Conservation (phyloP, 495 filamentous ascomycete species). For the Podospora bellae-mahoneyi region DNA sequence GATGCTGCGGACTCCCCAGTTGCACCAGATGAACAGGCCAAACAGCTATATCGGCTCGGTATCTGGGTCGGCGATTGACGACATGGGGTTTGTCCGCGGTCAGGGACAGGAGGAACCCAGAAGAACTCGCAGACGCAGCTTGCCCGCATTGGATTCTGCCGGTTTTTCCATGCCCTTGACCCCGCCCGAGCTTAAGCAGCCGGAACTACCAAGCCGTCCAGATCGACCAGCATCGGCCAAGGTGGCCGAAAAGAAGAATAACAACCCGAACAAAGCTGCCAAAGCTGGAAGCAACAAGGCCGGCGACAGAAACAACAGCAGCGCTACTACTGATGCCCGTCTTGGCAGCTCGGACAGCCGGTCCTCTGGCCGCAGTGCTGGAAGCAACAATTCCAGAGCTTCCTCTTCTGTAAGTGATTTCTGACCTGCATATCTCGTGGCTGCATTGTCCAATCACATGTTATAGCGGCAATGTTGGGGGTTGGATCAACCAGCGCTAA, state of each 20-base stretch:
- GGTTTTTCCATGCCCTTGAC: slow-evolving; percentile 45
- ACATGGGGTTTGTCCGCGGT: slow-evolving; percentile 49
- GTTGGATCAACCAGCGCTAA: slow-evolving; percentile 32
- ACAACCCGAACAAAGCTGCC: slow-evolving; percentile 23
- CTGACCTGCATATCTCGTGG: slow-evolving; percentile 5
- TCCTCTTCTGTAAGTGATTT: slow-evolving; percentile 45
- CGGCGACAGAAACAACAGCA: slow-evolving; percentile 22
- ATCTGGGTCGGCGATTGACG: slow-evolving; percentile 46
- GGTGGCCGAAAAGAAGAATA: slow-evolving; percentile 40
- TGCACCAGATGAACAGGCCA: slow-evolving; percentile 35
- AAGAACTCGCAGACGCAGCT: slow-evolving; percentile 76
- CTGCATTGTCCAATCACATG: slow-evolving; percentile 42
- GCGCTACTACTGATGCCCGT: slow-evolving; percentile 26
- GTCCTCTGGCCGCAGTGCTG: slow-evolving; percentile 35
- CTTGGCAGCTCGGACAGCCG: slow-evolving; percentile 46
- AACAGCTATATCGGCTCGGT: slow-evolving; percentile 44
- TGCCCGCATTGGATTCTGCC: slow-evolving; percentile 72
- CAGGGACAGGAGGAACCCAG: slow-evolving; percentile 61
- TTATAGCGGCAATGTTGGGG: slow-evolving; percentile 17
- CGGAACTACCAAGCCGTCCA: slow-evolving; percentile 38
- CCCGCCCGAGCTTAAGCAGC: slow-evolving; percentile 40
- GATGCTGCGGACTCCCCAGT: slow-evolving; percentile 30
- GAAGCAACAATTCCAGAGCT: slow-evolving; percentile 36
- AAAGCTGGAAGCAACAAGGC: slow-evolving; percentile 22
- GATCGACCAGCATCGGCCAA: slow-evolving; percentile 35